Evolutionary conservation across 2,329 filamentous ascomycete genomes (phyloP).

Genomic region (Orbilia blumenaviensis): DNA sequence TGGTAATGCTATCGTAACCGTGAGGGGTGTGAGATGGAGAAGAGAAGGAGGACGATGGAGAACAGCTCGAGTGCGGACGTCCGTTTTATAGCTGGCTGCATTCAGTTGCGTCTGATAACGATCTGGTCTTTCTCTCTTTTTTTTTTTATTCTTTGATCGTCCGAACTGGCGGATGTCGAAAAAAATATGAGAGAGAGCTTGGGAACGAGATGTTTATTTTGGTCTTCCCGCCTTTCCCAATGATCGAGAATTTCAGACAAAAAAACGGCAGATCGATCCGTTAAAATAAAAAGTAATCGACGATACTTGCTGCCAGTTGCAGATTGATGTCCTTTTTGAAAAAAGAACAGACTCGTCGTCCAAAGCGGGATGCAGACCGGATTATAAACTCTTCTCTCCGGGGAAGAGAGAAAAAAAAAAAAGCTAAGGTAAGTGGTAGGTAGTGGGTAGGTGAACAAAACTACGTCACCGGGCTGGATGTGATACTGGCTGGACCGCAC

Average conservation of each 20-base stretch:
- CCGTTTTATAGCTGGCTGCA: slow-evolving; percentile 16
- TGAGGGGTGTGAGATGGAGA: slow-evolving; percentile 6
- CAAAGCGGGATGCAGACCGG: not conserved
- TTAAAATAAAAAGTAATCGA: too few species aligned
- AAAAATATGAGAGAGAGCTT: too few species aligned
- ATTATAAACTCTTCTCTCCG: not conserved
- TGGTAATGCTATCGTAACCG: not conserved
- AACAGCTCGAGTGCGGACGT: not conserved
- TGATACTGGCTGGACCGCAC: not conserved
- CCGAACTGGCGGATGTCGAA: not conserved
- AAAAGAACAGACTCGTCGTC: too few species aligned
- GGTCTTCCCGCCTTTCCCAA: too few species aligned
- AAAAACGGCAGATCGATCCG: too few species aligned
- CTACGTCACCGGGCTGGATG: slow-evolving; percentile 24
- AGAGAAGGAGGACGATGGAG: not conserved
- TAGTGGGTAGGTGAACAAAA: not conserved
- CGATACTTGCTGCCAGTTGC: too few species aligned
- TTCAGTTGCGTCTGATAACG: not conserved
- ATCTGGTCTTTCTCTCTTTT: not conserved
- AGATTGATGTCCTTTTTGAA: too few species aligned
- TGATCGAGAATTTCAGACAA: too few species aligned
- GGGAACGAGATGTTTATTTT: too few species aligned
- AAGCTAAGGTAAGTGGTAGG: not conserved
- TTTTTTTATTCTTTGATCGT: not conserved
- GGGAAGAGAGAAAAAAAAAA: not conserved